Evolutionary conservation across 2,329 filamentous ascomycete genomes (phyloP).

Genomic region (Hymenoscyphus salicellus): DNA sequence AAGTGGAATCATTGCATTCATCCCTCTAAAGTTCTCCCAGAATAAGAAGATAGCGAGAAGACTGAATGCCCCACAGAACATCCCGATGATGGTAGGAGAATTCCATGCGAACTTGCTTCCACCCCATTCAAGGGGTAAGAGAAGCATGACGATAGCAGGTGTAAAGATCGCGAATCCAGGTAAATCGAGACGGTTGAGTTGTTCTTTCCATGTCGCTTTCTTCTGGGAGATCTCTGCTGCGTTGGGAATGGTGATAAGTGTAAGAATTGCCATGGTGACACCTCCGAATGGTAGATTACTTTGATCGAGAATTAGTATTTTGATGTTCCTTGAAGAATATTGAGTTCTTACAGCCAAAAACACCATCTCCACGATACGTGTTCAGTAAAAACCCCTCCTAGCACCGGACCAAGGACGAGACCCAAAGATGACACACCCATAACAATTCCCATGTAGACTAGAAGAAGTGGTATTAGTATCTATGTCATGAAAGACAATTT

Average conservation of each 20-base stretch:
- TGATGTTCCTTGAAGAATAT: no score
- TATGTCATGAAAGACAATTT: neutral
- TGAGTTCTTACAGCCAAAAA: conserved; percentile 27
- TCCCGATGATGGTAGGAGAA: conserved; percentile 32
- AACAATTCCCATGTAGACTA: conserved; percentile 11
- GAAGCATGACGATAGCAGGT: conserved; percentile 35
- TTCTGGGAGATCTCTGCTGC: neutral
- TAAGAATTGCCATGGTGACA: conserved; percentile 33
- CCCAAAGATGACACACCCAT: conserved; percentile 12
- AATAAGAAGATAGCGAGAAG: conserved; percentile 31
- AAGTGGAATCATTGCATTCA: conserved; percentile 39
- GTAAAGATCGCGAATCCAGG: conserved; percentile 36
- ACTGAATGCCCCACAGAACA: conserved; percentile 32
- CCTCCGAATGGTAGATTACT: conserved; percentile 41
- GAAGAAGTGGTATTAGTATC: neutral
- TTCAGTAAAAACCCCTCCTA: conserved; percentile 17
- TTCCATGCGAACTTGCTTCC: conserved; percentile 36
- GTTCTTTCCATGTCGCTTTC: conserved; percentile 10
- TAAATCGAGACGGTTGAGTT: conserved; percentile 33
- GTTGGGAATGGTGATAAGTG: conserved; percentile 38
- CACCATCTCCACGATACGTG: conserved; percentile 15
- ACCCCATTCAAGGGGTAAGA: conserved; percentile 47
- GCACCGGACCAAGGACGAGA: conserved; percentile 11
- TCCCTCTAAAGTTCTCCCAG: conserved; percentile 41
- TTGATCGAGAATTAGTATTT: no score